Conservation (phyloP, 1,139 yeast species). For the Petasospora rhodanensis region DNA sequence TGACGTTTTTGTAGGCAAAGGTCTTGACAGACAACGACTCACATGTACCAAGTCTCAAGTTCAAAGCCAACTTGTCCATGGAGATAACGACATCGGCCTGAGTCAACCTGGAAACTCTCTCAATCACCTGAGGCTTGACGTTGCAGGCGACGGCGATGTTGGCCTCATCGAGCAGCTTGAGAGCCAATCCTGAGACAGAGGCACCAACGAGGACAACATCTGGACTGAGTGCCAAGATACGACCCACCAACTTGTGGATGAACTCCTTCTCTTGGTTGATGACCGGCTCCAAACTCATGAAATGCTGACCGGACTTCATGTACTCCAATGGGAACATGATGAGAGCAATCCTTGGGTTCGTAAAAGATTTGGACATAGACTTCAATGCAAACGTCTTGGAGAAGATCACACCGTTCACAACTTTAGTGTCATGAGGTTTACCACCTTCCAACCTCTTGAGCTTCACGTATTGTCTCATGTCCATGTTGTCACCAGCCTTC, state of each 20-base stretch:
- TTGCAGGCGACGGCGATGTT: constrained; percentile 77
- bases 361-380: constrained; percentile 62
- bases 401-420: constrained; percentile 77
- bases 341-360: constrained; percentile 71
- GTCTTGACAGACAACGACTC: constrained; percentile 65
- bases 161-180: constrained; percentile 63
- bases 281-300: constrained; percentile 78
- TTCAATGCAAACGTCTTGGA: constrained; percentile 83
- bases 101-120: constrained; percentile 74
- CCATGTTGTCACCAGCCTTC: constrained; percentile 67
- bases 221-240: constrained; percentile 75
- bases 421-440: constrained; percentile 49
- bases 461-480: constrained; percentile 82
- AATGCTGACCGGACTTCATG: constrained; percentile 61
- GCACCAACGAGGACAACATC: constrained; percentile 78
- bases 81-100: constrained; percentile 75
- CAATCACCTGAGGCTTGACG: constrained; percentile 78
- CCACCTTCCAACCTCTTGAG: constrained; percentile 84
- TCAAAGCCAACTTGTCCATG: constrained; percentile 55
- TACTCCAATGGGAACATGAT: constrained; percentile 90
- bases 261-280: constrained; percentile 87
- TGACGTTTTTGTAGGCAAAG: constrained; percentile 47
- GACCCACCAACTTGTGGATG: constrained; percentile 71
- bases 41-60: constrained; percentile 70
- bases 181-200: constrained; percentile 79